Evolutionary conservation across 2,329 filamentous ascomycete genomes (phyloP).

Genomic region (Botrytis galanthina): DNA sequence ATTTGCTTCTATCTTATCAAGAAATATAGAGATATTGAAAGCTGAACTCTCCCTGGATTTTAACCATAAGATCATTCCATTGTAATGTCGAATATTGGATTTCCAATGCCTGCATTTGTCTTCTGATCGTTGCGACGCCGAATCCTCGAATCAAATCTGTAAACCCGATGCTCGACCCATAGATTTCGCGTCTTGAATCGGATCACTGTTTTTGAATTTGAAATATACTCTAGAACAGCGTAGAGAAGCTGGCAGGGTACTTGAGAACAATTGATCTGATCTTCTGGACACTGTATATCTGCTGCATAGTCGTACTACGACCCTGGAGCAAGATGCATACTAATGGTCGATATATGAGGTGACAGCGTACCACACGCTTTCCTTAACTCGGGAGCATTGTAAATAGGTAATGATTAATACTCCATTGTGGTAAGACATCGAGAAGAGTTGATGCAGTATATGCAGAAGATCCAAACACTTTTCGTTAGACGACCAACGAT

Average conservation of each 20-base stretch:
- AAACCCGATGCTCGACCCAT: neutral
- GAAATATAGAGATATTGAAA: neutral
- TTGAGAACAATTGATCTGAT: neutral
- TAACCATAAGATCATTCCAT: too few relatives aligned
- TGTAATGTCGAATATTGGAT: too few relatives aligned
- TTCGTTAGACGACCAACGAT: neutral
- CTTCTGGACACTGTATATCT: neutral
- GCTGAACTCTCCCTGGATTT: neutral
- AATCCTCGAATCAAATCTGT: too few relatives aligned
- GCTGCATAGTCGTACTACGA: neutral
- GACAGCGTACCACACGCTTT: neutral
- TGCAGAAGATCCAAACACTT: too few relatives aligned
- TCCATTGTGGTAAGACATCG: neutral
- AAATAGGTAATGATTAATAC: too few relatives aligned
- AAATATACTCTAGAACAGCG: too few relatives aligned
- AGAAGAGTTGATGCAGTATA: neutral
- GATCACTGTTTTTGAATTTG: neutral
- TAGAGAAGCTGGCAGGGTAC: neutral
- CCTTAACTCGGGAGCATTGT: neutral
- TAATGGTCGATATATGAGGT: neutral
- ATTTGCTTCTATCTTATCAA: neutral
- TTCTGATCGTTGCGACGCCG: too few relatives aligned
- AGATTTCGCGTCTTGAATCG: neutral
- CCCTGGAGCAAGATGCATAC: neutral
- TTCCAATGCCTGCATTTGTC: too few relatives aligned